Evolutionary conservation across 2,329 filamentous ascomycete genomes (phyloP).

Genomic region (Cryoendolithus antarcticus): DNA sequence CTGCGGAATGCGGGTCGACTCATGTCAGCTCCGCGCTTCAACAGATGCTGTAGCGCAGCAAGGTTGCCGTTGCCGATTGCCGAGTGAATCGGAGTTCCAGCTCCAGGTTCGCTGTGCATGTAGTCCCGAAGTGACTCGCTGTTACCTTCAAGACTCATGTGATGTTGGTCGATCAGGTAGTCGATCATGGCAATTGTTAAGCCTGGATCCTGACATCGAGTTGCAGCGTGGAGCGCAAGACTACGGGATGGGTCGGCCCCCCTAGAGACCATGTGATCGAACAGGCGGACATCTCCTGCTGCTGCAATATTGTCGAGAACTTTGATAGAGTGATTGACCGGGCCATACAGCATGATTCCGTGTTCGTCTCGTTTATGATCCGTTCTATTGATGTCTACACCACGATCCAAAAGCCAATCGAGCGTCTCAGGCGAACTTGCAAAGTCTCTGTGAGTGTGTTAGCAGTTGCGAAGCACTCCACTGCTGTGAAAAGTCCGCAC

Average conservation of each 20-base stretch:
- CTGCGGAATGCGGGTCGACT: neutral
- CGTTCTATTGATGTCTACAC: conserved; percentile 7
- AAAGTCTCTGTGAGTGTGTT: conserved; percentile 6
- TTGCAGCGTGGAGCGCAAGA: conserved; percentile 7
- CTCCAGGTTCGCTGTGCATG: neutral
- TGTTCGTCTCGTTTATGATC: conserved; percentile 2
- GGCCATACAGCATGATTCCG: neutral
- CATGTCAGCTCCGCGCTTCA: conserved; percentile 5
- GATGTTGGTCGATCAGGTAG: conserved; percentile 6
- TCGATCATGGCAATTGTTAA: conserved; percentile 5
- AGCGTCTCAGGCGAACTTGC: conserved; percentile 4
- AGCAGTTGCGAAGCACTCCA: too few species aligned
- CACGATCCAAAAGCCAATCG: conserved; percentile 9
- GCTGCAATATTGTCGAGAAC: conserved; percentile 8
- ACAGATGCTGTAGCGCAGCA: conserved; percentile 5
- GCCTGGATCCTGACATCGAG: conserved; percentile 4
- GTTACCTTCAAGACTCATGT: conserved; percentile 7
- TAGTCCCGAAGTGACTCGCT: conserved; percentile 6
- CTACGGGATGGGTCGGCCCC: conserved; percentile 5
- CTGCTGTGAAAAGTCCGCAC: too few species aligned
- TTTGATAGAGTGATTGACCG: conserved; percentile 5
- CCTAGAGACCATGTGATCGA: conserved; percentile 7
- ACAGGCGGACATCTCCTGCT: conserved; percentile 6
- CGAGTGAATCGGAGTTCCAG: conserved; percentile 6
- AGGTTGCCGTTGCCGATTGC: conserved; percentile 7